These are phyloP conservation scores for grape (Vitis vinifera) DNA, from an alignment of 164 flowering plant species.

Conservation along the genomic window DNA sequence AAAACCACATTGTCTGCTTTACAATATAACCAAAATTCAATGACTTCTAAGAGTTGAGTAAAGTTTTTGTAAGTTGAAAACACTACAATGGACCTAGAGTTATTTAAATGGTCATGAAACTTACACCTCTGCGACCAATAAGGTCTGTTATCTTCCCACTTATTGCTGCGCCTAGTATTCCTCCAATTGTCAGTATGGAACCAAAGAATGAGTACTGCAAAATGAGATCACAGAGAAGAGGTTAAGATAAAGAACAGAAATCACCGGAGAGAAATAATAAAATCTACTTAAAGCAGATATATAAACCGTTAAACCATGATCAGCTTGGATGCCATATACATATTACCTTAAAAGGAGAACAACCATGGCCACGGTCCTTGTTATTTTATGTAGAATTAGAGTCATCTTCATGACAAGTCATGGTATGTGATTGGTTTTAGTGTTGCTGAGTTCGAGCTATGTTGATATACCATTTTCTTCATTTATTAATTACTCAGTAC, in stretches of 20 bases:
- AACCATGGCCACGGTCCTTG: no score
- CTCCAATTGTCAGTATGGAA: slow-evolving; percentile 42
- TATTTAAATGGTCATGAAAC: background rate
- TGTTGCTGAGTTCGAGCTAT: no score
- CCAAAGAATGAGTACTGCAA: slow-evolving; percentile 40
- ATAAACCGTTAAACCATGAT: background rate
- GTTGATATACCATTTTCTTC: background rate
- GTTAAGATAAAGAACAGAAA: background rate
- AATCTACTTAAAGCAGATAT: background rate
- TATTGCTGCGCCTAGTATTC: slow-evolving; percentile 35
- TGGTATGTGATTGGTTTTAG: no score
- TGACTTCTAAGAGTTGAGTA: slow-evolving; percentile 6
- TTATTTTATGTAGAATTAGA: no score
- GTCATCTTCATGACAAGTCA: no score
- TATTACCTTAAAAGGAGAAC: background rate
- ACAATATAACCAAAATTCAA: background rate
- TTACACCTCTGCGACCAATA: slow-evolving; percentile 45
- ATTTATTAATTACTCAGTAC: background rate
- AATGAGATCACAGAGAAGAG: background rate
- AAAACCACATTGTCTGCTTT: slow-evolving; percentile 44
- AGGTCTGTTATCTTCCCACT: slow-evolving; percentile 42
- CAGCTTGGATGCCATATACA: background rate
- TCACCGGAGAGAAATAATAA: background rate
- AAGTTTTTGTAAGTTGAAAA: background rate
- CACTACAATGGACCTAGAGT: no score